Conservation (phyloP, 495 filamentous ascomycete genomes). For the Trichoderma virens region DNA sequence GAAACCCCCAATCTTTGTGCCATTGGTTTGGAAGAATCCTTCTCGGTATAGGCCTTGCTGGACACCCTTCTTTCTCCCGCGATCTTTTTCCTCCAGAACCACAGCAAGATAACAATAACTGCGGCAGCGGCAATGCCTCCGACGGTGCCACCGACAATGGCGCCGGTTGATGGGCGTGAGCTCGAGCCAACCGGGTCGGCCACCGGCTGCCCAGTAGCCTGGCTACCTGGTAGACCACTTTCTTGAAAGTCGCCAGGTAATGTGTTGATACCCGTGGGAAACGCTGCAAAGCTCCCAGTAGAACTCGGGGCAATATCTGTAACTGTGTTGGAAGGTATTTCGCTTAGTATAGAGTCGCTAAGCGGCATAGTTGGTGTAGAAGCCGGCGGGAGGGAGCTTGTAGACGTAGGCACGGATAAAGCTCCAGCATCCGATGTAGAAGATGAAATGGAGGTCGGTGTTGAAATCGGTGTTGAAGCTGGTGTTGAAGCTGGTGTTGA, state of each 20-base stretch:
- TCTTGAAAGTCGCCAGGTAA: neutral
- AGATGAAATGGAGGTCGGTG: neutral
- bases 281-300: neutral
- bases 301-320: neutral
- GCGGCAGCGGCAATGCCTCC: conserved; percentile 31
- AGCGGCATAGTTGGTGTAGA: neutral
- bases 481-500: neutral
- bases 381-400: neutral
- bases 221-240: neutral
- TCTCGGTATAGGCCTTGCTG: neutral
- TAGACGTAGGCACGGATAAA: neutral
- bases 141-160: conserved; percentile 22
- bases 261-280: neutral
- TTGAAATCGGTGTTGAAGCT: neutral
- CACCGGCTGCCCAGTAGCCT: neutral
- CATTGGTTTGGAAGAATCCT: neutral
- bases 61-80: neutral
- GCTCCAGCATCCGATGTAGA: neutral
- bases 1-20: neutral
- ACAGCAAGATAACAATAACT: conserved; percentile 28
- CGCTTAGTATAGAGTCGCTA: neutral
- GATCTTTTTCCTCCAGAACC: conserved; percentile 13
- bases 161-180: neutral
- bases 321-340: neutral
- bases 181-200: neutral